These are phyloP conservation scores for Suhomyces emberorum DNA, from an alignment of 805 yeast genomes.

Conservation along the genomic window DNA sequence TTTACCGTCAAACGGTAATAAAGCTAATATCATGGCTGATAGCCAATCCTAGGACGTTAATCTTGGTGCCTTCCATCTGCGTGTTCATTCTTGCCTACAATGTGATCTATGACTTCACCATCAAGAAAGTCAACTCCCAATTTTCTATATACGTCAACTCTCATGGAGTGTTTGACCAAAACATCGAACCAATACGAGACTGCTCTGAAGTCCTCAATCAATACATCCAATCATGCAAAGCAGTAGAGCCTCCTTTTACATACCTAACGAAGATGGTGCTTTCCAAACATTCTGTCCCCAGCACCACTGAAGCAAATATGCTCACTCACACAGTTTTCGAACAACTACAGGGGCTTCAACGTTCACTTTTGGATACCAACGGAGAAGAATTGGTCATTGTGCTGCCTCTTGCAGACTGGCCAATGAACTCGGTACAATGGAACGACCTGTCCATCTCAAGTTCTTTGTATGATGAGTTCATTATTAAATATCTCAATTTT, in stretches of 20 bases:
- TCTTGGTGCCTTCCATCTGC: constrained; percentile 29
- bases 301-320: constrained; percentile 7
- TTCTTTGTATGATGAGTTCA: constrained; percentile 6
- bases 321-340: constrained; percentile 12
- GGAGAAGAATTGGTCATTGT: not conserved
- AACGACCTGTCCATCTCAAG: not conserved
- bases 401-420: constrained; percentile 5
- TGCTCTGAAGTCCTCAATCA: not conserved
- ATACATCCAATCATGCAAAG: not conserved
- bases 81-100: constrained; percentile 34
- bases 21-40: constrained; percentile 14
- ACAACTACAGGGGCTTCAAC: constrained; percentile 10
- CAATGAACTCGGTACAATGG: constrained; percentile 1
- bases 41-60: constrained; percentile 25
- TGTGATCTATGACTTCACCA: constrained; percentile 32
- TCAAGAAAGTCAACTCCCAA: constrained; percentile 22
- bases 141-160: constrained; percentile 9
- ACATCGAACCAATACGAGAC: not conserved
- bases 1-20: not conserved
- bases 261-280: constrained; percentile 9
- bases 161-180: not conserved
- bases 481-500: constrained; percentile 23
- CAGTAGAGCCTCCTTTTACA: not conserved
- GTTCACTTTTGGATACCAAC: not conserved
- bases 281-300: constrained; percentile 4